Conservation (phyloP, 2,329 filamentous ascomycete genomes). For the Fusarium sp. region DNA sequence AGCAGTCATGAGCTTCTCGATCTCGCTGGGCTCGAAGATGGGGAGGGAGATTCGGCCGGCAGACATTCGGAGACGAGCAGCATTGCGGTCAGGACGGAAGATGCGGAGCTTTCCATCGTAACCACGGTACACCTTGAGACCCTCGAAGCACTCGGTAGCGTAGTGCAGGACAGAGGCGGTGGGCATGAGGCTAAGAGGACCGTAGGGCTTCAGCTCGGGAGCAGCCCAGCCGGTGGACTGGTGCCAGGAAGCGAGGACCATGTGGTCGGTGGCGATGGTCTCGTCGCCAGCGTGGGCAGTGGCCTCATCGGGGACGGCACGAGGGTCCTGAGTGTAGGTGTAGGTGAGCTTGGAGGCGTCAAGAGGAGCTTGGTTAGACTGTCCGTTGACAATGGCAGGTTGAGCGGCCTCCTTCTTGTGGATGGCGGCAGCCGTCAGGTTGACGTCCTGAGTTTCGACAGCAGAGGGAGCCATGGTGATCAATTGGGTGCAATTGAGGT, state of each 20-base stretch:
- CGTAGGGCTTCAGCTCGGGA: constrained; percentile 82
- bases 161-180: constrained; percentile 88
- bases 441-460: constrained; percentile 59
- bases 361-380: constrained; percentile 68
- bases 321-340: constrained; percentile 63
- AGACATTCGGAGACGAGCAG: constrained; percentile 71
- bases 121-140: constrained; percentile 84
- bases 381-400: constrained; percentile 50
- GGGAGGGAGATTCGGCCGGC: constrained; percentile 79
- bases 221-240: constrained; percentile 75
- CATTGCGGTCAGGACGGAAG: constrained; percentile 82
- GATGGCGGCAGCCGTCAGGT: constrained; percentile 65
- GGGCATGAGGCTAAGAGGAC: constrained; percentile 81
- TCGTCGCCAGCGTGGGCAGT: constrained; percentile 60
- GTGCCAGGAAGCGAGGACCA: constrained; percentile 82
- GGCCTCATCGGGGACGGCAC: constrained; percentile 64
- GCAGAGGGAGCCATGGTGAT: constrained; percentile 63
- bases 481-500: neutral
- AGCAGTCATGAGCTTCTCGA: constrained; percentile 79
- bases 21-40: constrained; percentile 75
- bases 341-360: constrained; percentile 72
- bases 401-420: constrained; percentile 60
- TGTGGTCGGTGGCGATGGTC: constrained; percentile 84
- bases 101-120: constrained; percentile 79
- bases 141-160: constrained; percentile 92